Conservation (phyloP, 192 early-diverging fungal genomes). For the Podila epigama region DNA sequence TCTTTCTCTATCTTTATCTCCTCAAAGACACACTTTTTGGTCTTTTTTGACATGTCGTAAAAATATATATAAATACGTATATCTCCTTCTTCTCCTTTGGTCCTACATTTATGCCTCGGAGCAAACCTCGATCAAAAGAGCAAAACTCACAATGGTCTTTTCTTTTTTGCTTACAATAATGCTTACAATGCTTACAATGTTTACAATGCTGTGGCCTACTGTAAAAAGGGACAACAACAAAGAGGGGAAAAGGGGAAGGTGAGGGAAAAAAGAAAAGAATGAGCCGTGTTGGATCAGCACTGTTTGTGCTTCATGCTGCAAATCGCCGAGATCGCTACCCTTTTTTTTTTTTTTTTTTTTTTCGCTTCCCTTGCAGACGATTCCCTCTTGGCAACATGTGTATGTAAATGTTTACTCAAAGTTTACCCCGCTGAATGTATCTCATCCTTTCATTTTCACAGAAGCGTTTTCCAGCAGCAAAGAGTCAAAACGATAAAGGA, state of each 20-base stretch:
- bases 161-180: background rate
- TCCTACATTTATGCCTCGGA: no score
- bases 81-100: background rate
- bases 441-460: no score
- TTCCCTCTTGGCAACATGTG: no score
- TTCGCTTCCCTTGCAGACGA: background rate
- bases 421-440: no score
- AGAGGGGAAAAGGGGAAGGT: background rate
- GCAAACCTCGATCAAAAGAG: no score
- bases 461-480: no score
- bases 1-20: background rate
- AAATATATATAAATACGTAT: background rate
- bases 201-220: no score
- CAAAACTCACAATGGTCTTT: no score
- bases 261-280: background rate
- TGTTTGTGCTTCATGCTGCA: background rate
- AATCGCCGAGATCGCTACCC: background rate
- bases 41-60: background rate
- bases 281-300: background rate
- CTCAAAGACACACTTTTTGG: background rate
- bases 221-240: background rate
- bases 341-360: constrained; percentile 6
- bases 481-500: no score
- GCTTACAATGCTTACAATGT: no score
- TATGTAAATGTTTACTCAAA: no score